Evolutionary conservation across 352 stramenopile genomes (phyloP).

Genomic region (Chrysophaeum taylorii): DNA sequence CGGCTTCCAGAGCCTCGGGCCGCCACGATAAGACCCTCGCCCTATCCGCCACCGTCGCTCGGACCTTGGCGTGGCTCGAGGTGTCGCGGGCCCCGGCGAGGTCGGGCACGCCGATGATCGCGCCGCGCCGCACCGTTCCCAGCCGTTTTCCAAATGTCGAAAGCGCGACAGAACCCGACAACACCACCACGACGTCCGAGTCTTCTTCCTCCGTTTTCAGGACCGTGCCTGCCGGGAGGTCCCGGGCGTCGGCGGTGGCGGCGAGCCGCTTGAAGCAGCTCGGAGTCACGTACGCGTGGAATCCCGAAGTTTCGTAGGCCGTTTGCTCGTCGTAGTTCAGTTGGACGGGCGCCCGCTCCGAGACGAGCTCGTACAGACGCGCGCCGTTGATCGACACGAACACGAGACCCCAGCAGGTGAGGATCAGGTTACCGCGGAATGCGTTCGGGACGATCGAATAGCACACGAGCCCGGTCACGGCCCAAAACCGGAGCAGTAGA

Average conservation of each 20-base stretch:
- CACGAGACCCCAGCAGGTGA: neutral
- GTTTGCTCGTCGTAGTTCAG: neutral
- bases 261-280: conserved; percentile 12
- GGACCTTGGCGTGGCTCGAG: neutral
- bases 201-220: neutral
- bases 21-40: neutral
- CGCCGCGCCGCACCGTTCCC: neutral
- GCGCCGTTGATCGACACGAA: neutral
- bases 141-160: neutral
- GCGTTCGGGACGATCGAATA: neutral
- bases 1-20: neutral
- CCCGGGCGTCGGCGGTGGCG: neutral
- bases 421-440: neutral
- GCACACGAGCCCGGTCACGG: neutral
- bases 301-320: neutral
- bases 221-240: neutral
- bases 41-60: neutral
- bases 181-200: neutral
- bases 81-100: neutral
- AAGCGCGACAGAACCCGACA: neutral
- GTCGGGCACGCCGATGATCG: conserved; percentile 2
- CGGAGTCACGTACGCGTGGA: neutral
- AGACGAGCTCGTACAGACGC: neutral
- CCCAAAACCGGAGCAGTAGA: neutral
- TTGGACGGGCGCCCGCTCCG: neutral